phyloP scores from a whole-genome alignment of 2,329 filamentous ascomycete genomes.

The Neospermospora avenae region DNA sequence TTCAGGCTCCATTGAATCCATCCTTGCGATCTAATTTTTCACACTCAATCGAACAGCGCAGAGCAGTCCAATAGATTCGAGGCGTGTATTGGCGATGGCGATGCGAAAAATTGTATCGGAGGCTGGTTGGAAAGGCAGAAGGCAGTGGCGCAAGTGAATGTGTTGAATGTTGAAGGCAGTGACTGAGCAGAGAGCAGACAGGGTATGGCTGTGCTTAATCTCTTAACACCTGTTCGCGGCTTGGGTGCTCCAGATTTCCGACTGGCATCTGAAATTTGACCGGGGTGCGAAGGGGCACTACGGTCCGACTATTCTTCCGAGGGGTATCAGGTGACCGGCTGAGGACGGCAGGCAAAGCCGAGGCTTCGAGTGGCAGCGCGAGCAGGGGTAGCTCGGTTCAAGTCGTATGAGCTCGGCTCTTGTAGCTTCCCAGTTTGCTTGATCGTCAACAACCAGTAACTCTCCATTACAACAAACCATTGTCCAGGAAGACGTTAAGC shows the following conservation, averaged over 20 bases:
- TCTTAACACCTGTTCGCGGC: constrained; percentile 23
- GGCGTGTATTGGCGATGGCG: background rate
- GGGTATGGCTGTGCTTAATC: constrained; percentile 6
- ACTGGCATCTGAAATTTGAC: background rate
- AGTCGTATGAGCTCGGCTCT: constrained; percentile 1
- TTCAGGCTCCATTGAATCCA: constrained; percentile 86
- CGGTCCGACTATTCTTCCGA: constrained; percentile 2
- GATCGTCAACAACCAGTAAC: background rate
- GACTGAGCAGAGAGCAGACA: no score
- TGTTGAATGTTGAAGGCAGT: constrained; percentile 3
- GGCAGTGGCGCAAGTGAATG: constrained; percentile 13
- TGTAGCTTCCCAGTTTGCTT: background rate
- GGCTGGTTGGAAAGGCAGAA: background rate
- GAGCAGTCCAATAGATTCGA: background rate
- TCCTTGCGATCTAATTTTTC: constrained; percentile 38
- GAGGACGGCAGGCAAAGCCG: background rate
- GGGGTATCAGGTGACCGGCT: constrained; percentile 2
- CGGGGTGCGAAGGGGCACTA: background rate
- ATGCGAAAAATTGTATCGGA: constrained; percentile 1
- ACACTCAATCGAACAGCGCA: background rate
- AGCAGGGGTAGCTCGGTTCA: constrained; percentile 21
- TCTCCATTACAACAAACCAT: background rate
- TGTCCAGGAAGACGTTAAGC: constrained; percentile 5
- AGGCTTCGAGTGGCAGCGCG: background rate
- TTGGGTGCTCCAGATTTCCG: constrained; percentile 7